A percentile compares a stretch with the other conserved stretches of the same genome.
Evolutionary conservation across 2,329 filamentous ascomycete genomes (phyloP).

Genomic region (Aspergillus unguis): DNA sequence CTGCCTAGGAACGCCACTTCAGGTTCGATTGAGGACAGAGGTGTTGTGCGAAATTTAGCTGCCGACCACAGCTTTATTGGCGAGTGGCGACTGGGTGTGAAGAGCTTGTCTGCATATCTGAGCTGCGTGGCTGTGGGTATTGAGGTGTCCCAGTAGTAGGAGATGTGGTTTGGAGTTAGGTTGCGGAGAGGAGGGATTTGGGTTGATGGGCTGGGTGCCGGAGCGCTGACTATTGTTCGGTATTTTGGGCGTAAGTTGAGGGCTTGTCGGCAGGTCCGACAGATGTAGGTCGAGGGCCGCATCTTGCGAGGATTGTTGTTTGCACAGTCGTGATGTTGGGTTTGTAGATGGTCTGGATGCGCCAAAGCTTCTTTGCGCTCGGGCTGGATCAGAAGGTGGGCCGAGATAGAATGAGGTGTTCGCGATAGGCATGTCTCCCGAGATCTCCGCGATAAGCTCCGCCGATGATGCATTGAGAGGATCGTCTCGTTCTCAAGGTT

Average conservation of each 20-base stretch:
- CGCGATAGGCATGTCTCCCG: conserved; percentile 9
- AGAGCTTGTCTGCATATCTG: conserved; percentile 45
- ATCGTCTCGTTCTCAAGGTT: not conserved
- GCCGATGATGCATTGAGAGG: not conserved
- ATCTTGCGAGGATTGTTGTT: not conserved
- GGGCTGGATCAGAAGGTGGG: conserved; percentile 14
- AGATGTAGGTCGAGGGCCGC: conserved; percentile 9
- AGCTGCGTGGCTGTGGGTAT: conserved; percentile 46
- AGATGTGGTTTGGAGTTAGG: conserved; percentile 33
- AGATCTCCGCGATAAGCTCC: conserved; percentile 19
- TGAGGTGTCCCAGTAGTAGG: conserved; percentile 52
- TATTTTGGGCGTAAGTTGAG: conserved; percentile 1
- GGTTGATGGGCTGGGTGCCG: conserved; percentile 5
- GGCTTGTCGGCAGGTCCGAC: conserved; percentile 10
- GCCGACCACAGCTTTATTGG: conserved; percentile 60
- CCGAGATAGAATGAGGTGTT: conserved; percentile 7
- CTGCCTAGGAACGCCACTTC: conserved; percentile 67
- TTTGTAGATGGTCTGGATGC: conserved; percentile 1
- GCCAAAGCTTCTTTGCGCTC: conserved; percentile 16
- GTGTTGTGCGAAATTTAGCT: conserved; percentile 58
- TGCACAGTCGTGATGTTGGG: not conserved
- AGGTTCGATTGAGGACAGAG: conserved; percentile 51
- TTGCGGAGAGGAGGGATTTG: conserved; percentile 28
- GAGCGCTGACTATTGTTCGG: conserved; percentile 14
- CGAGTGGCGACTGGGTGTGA: conserved; percentile 44